Base-by-base conservation (phyloP, 495 filamentous ascomycete species). In the Schizothecium vesticola region DNA sequence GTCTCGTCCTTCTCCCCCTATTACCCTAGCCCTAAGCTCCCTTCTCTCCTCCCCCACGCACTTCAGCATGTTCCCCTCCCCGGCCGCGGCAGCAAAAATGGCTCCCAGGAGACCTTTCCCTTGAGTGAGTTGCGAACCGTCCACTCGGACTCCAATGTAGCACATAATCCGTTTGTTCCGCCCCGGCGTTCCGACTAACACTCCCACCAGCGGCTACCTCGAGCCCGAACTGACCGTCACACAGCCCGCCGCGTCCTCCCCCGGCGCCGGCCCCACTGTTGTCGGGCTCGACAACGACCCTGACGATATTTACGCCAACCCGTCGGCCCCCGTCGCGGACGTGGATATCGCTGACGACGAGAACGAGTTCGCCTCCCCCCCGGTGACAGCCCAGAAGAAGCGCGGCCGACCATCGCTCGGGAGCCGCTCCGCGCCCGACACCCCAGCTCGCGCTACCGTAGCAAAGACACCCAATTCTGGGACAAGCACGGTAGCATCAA, bases 361-460 rank as follows among this genome's bases (percentile, higher is more conserved):
- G 16, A n/a, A 43, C 21, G 66, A 64, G n/a, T 29, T 8, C 57
- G 61, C 6, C 0, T 11, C 63, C 3, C 33, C 63, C 6, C 61
- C 72, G 4, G 1, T 57, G 0, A 64, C 71, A 4, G 65, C 64
- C 56, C 3, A 61, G 1, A 70, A 69, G 60, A 72, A 70, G 70
- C 74, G 74, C 21, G 73, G 72, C 59, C 59, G 70, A n/a, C 61
- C 73, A 3, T 72, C 73, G 31, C 43, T 51, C 19, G 43, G 16
- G 7, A 51, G 43, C 43, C 58, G 60, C 9, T 66, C 70, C 1
- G 21, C 60, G 3, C 61, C 68, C 1, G 60, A 31, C 2, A 73
- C 69, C 0, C 71, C 73, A 11, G 70, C 69, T 29, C 67, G 68
- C 64, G 57, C 72, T 0, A 51, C 22, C 13, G 26, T 28, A 1